Evolutionary conservation across 441 rosid genomes (phyloP).

Genomic region (Euphorbia schlechtendalii): DNA sequence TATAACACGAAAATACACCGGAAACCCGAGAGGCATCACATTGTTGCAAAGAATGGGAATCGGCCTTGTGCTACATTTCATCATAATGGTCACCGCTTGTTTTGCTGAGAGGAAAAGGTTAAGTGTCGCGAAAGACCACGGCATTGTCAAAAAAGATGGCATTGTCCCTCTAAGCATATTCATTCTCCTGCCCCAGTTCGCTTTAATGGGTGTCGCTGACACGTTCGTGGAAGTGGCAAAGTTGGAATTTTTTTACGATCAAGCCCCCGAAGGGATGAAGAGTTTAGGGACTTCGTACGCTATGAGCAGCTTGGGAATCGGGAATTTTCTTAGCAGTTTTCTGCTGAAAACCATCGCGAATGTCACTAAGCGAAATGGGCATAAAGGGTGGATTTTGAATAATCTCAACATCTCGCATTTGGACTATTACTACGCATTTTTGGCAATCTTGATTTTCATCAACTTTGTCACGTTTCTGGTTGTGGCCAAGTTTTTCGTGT

Average conservation of each 20-base stretch:
- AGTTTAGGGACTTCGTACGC: conserved; percentile 69
- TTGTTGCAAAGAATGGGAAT: conserved; percentile 71
- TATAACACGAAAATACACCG: conserved; percentile 30
- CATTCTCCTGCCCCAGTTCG: conserved; percentile 61
- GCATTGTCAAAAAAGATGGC: conserved; percentile 29
- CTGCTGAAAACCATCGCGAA: conserved; percentile 47
- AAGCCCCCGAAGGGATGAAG: conserved; percentile 88
- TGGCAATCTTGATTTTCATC: conserved; percentile 41
- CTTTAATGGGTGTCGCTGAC: conserved; percentile 75
- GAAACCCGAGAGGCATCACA: conserved; percentile 70
- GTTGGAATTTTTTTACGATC: conserved; percentile 83
- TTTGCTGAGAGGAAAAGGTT: conserved; percentile 50
- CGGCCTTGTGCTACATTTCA: conserved; percentile 47
- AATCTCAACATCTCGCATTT: conserved; percentile 70
- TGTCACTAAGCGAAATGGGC: conserved; percentile 45
- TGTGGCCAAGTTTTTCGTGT: conserved; percentile 52
- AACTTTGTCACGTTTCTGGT: conserved; percentile 58
- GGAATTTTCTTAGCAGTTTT: conserved; percentile 67
- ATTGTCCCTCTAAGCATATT: conserved; percentile 53
- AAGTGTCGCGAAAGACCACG: conserved; percentile 43
- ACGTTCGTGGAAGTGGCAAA: conserved; percentile 65
- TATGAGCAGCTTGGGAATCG: conserved; percentile 45
- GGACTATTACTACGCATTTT: conserved; percentile 70
- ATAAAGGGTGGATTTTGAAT: conserved; percentile 57
- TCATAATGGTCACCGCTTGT: conserved; percentile 53